Evolutionary conservation across 2,329 filamentous ascomycete species (phyloP), one percentile per base, ranked within the genome.

Genomic region (Diaporthe citri): DNA sequence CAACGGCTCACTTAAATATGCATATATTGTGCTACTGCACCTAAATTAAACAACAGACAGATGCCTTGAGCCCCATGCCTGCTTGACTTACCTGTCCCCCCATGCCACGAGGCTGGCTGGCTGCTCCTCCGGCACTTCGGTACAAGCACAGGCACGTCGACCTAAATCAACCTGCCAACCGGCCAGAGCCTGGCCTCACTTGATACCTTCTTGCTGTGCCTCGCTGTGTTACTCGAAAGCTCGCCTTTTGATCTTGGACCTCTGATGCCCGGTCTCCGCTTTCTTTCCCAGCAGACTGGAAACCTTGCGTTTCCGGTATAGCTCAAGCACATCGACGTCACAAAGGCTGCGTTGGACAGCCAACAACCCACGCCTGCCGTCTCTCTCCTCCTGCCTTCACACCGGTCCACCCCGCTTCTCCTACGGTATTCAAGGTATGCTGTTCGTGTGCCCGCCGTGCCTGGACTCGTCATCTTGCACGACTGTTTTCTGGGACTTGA

Each of bases 121-220:
- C n/a, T 20, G 34, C 48, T 52, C 15, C 48, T 55, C 13, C 31
- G 62, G 62, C 62, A 67, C n/a, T 28, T 67, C 62, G 62, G 62
- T 36, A 51, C 62, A 8, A 51, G 12, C 46, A 28, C 64, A 39
- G 52, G 46, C 46, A 52, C 31, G 31, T 67, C 64, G 28, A 2
- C 31, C 62, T 46, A 34, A 12, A 41, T 15, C 46, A 52, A 39
- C 31, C 46, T n/a, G 60, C 41, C 28, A 48, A 15, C n/a, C 31
- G 31, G 9, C 59, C 59, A 31, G 9, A 28, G 39, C 25, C 20
- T 39, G 46, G 31, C 22, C 46, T 13, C 1, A 67, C 34, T 39
- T 25, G 46, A 31, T 28, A 4, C 28, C 62, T 67, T 36, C 12
- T 51, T 52, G 28, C 62, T 28, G 31, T 52, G 39, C 46, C 46